Percentiles rank a stretch among this genome's conserved stretches.
Evolutionary conservation across 345 rosid species (phyloP).

Genomic region (Citrus medica): DNA sequence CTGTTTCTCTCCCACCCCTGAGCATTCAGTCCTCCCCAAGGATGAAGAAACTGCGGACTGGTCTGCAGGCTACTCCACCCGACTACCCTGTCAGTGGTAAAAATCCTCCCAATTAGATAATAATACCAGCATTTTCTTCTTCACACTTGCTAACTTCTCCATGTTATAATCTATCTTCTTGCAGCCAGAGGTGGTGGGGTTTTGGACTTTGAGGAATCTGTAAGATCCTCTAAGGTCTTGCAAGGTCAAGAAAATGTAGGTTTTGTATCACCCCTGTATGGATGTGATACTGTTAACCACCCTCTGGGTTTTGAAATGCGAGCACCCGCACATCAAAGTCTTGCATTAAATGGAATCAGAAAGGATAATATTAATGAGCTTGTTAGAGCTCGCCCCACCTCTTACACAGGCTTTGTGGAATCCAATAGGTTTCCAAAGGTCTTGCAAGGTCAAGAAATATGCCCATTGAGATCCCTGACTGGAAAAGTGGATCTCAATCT

Average conservation of each 20-base stretch:
- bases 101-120: background rate
- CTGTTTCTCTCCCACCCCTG: slow-evolving; percentile 66
- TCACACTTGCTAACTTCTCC: background rate
- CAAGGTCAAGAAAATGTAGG: slow-evolving; percentile 99
- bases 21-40: slow-evolving; percentile 76
- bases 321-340: slow-evolving; percentile 47
- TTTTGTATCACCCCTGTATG: slow-evolving; percentile 64
- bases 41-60: slow-evolving; percentile 69
- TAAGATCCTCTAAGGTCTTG: slow-evolving; percentile 99
- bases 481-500: slow-evolving; percentile 51
- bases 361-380: slow-evolving; percentile 37
- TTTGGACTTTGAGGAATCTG: slow-evolving; percentile 84
- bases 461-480: slow-evolving; percentile 54
- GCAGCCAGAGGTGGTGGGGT: slow-evolving; percentile 49
- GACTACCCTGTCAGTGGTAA: slow-evolving; percentile 55
- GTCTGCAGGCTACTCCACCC: slow-evolving; percentile 50
- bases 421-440: slow-evolving; percentile 68
- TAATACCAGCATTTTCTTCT: background rate
- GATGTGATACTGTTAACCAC: slow-evolving; percentile 54
- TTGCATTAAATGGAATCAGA: slow-evolving; percentile 36
- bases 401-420: slow-evolving; percentile 58
- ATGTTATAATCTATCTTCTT: slow-evolving; percentile 8
- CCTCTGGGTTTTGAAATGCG: slow-evolving; percentile 62
- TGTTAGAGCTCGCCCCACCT: slow-evolving; percentile 33
- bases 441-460: slow-evolving; percentile 99